Conservation (phyloP, 164 flowering plant genomes). For the Vitis labrusca region DNA sequence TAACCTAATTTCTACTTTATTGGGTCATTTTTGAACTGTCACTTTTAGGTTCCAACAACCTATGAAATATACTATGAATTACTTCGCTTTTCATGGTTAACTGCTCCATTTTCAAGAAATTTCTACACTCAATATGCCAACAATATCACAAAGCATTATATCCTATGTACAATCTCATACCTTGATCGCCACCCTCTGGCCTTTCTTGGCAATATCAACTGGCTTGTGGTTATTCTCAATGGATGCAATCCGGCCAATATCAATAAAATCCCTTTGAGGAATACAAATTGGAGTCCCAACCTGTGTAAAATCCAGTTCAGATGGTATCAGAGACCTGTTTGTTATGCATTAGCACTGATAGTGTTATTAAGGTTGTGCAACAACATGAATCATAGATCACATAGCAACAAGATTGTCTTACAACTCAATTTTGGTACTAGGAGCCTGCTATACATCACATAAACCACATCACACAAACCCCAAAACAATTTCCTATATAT, state of each 20-base stretch:
- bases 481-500: not conserved
- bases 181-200: conserved; percentile 92
- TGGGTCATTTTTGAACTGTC: not conserved
- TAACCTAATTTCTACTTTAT: not conserved
- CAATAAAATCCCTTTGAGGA: conserved; percentile 72
- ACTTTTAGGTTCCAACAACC: not conserved
- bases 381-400: not conserved
- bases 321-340: not conserved
- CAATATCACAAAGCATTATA: not conserved
- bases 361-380: not conserved
- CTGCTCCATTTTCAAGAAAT: too few species aligned
- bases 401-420: not conserved
- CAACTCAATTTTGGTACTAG: not conserved
- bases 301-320: conserved; percentile 32
- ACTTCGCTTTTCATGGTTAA: not conserved
- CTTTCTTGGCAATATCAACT: conserved; percentile 88
- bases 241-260: conserved; percentile 85
- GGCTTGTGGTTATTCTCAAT: conserved; percentile 88
- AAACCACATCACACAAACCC: not conserved
- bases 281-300: conserved; percentile 92
- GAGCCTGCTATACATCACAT: not conserved
- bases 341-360: not conserved
- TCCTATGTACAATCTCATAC: conserved; percentile 32
- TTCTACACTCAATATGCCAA: not conserved
- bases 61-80: not conserved